Base-by-base conservation (phyloP, 257 asterid species). In the Solanum acaule region DNA sequence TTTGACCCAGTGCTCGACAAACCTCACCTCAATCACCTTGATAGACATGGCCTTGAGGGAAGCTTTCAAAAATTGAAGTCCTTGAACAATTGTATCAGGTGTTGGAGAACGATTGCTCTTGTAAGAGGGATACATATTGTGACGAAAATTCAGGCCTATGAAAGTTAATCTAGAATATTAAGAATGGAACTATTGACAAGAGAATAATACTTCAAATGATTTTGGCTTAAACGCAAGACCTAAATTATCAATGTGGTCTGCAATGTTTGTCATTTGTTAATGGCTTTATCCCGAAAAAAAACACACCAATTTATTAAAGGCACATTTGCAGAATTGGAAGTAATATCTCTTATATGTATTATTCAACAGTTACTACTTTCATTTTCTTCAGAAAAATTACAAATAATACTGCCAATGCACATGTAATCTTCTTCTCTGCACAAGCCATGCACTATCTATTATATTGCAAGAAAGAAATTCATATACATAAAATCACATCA, bases 31-130 rank as follows among this genome's bases (percentile, higher is more conserved):
- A 89, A 97, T 96, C 88, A 96, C 98, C 95, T 96, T 94, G 89
- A 97, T 89, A 87, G 99, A 96, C 98, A 97, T 94, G 15, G 99
- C 98, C 93, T 96, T 97, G 92, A 97, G 89, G 85, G 99, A 93
- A 65, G 99, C 99, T 93, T 97, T 97, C 90, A 97, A 86, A 91
- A 96, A 97, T 91, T 97, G 99, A 93, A 96, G 98, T 89, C 99
- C 99, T 91, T 97, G 98, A 88, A 97, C 95, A 23, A 96, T 92
- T 76, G 99, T 97, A 94, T 97, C 99, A 61, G 99, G 99, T 87
- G 99, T 96, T 85, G 99, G 99, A 87, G 99, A 95, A 67, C 99
- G 96, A 86, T 97, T 96, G 95, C 98, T 96, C 92, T 97, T 97
- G 94, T 96, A 97, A 77, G 98, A 88, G 38, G 99, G 99, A 91